Conservation (phyloP, 768 basidiomycete species). For the Rhizopogon vulgaris region DNA sequence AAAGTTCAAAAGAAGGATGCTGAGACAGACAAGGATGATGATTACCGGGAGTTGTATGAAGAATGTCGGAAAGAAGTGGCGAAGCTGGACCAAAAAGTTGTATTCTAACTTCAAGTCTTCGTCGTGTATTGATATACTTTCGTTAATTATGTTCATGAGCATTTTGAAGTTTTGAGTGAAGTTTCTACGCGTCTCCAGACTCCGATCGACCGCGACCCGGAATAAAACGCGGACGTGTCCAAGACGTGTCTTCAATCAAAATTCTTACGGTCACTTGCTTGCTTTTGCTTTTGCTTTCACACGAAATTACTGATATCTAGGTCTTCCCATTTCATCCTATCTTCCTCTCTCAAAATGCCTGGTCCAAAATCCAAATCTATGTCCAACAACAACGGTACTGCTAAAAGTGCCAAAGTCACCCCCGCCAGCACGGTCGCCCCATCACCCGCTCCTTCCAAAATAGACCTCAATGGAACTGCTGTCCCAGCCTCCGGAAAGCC, state of each 20-base stretch:
- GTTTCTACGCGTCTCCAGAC: too few relatives aligned
- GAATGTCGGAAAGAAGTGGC: constrained; percentile 84
- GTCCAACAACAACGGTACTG: constrained; percentile 41
- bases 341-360: constrained; percentile 15
- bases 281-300: constrained; percentile 3
- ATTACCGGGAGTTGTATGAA: constrained; percentile 81
- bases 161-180: neutral
- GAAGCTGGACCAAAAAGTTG: constrained; percentile 65
- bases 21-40: constrained; percentile 69
- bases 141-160: neutral
- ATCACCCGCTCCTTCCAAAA: constrained; percentile 17
- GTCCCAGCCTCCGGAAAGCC: constrained; percentile 51
- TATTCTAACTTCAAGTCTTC: constrained; percentile 40
- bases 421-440: constrained; percentile 22
- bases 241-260: too few relatives aligned
- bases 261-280: neutral
- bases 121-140: neutral
- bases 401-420: constrained; percentile 22
- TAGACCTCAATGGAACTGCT: constrained; percentile 14
- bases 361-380: constrained; percentile 52
- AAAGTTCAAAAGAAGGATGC: constrained; percentile 55
- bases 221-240: neutral
- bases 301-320: neutral
- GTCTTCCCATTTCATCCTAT: constrained; percentile 17
- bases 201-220: neutral